phyloP scores from a whole-genome alignment of 805 yeast genomes.

The Yamadazyma akitaensis region DNA sequence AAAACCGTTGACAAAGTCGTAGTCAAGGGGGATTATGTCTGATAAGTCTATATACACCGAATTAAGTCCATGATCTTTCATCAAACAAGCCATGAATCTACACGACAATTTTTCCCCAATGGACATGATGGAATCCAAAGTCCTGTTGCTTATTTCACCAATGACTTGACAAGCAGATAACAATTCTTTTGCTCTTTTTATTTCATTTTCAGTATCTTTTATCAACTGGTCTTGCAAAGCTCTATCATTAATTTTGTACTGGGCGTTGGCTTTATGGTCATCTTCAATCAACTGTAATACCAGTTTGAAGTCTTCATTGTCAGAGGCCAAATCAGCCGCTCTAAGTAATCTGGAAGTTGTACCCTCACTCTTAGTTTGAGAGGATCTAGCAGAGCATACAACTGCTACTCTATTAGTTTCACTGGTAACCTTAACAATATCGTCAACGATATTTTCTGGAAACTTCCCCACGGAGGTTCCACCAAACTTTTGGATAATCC shows the following conservation, averaged over 20 bases:
- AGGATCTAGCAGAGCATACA: slow-evolving; percentile 93
- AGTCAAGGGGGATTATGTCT: slow-evolving; percentile 61
- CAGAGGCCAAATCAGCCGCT: slow-evolving; percentile 78
- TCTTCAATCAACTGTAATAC: slow-evolving; percentile 65
- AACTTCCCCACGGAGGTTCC: slow-evolving; percentile 98
- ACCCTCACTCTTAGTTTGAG: slow-evolving; percentile 89
- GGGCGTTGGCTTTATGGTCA: slow-evolving; percentile 80
- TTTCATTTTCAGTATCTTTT: slow-evolving; percentile 57
- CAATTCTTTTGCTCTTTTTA: slow-evolving; percentile 64
- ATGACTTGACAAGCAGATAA: slow-evolving; percentile 85
- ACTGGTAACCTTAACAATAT: slow-evolving; percentile 70
- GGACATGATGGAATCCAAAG: slow-evolving; percentile 86
- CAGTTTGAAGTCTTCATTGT: slow-evolving; percentile 54
- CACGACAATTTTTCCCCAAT: slow-evolving; percentile 94
- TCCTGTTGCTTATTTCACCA: slow-evolving; percentile 87
- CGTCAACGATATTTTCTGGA: slow-evolving; percentile 78
- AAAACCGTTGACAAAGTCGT: slow-evolving; percentile 54
- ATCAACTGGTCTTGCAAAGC: slow-evolving; percentile 53
- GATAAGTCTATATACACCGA: slow-evolving; percentile 81
- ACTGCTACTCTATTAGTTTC: slow-evolving; percentile 73
- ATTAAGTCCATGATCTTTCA: slow-evolving; percentile 77
- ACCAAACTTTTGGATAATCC: slow-evolving; percentile 84
- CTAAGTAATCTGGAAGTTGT: slow-evolving; percentile 82
- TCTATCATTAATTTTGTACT: slow-evolving; percentile 40
- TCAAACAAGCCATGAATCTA: slow-evolving; percentile 78